Conservation (phyloP, 495 filamentous ascomycete species). For the Daldinia childiae region DNA sequence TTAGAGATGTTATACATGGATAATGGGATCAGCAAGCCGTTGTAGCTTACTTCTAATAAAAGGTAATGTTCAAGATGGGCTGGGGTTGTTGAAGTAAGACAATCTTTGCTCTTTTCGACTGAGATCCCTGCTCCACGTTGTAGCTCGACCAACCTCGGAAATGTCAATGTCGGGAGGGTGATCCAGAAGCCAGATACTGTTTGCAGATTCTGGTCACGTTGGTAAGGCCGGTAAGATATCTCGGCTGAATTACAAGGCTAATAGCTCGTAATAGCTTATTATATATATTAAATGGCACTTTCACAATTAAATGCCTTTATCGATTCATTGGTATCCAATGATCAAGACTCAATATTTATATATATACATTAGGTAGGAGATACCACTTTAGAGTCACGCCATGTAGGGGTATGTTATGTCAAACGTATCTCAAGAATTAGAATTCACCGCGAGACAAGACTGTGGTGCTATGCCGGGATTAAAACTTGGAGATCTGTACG, state of each 20-base stretch:
- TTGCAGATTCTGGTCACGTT: background rate
- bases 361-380: background rate
- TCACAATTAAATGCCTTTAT: background rate
- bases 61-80: conserved; percentile 10
- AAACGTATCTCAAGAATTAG: background rate
- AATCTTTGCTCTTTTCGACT: background rate
- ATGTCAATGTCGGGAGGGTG: background rate
- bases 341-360: background rate
- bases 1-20: background rate
- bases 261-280: background rate
- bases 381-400: background rate
- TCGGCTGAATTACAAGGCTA: background rate
- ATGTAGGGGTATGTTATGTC: background rate
- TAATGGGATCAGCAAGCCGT: background rate
- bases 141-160: conserved; percentile 5
- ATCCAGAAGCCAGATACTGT: background rate
- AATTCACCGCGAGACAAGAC: background rate
- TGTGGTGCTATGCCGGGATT: background rate
- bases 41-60: conserved; percentile 21
- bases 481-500: background rate
- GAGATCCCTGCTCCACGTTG: conserved; percentile 16
- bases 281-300: background rate
- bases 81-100: background rate
- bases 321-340: background rate
- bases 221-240: background rate